Conservation (phyloP, 768 basidiomycete species). For the Leucocoprinus sp. region DNA sequence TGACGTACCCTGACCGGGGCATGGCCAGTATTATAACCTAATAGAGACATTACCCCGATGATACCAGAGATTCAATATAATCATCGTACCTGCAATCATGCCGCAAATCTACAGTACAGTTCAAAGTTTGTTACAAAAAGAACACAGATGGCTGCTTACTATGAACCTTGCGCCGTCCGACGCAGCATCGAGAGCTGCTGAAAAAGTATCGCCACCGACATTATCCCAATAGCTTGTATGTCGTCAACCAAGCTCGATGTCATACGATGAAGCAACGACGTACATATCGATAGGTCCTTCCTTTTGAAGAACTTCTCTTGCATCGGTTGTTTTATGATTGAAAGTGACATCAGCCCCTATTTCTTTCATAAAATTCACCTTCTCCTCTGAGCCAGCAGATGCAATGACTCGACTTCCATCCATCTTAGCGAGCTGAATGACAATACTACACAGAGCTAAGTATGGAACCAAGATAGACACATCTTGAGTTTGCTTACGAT, state of each 20-base stretch:
- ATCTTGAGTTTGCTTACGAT: constrained; percentile 27
- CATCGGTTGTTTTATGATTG: constrained; percentile 61
- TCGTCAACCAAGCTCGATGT: background rate
- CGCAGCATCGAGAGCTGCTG: constrained; percentile 27
- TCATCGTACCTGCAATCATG: constrained; percentile 1
- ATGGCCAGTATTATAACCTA: constrained; percentile 2
- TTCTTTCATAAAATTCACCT: constrained; percentile 51
- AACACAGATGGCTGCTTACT: constrained; percentile 15
- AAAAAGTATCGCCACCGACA: constrained; percentile 40
- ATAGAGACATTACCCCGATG: no score
- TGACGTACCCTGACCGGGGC: background rate
- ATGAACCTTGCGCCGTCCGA: constrained; percentile 34
- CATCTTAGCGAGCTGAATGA: constrained; percentile 42
- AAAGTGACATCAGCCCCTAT: constrained; percentile 63
- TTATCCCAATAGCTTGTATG: constrained; percentile 24
- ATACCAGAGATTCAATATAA: background rate
- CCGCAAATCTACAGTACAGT: background rate
- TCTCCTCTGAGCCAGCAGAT: constrained; percentile 64
- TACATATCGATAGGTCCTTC: constrained; percentile 50
- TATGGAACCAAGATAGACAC: background rate
- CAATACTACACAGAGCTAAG: constrained; percentile 16
- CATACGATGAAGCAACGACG: background rate
- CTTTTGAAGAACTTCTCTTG: constrained; percentile 32
- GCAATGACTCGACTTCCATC: constrained; percentile 59
- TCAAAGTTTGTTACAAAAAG: background rate